phyloP scores from a whole-genome alignment of 2,329 filamentous ascomycete genomes.

The Phyllosticta capitalensis region DNA sequence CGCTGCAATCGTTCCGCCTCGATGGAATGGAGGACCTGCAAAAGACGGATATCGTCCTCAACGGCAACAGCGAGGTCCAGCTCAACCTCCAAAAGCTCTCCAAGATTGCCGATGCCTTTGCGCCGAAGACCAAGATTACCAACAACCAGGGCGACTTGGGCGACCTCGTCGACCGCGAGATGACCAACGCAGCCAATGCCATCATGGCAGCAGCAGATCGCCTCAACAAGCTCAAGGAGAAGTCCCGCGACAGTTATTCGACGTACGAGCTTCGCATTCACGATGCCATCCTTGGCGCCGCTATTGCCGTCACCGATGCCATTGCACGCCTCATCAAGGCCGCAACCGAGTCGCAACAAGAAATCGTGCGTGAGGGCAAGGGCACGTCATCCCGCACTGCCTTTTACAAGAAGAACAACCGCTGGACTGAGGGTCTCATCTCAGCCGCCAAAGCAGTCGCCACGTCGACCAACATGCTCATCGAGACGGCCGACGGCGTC shows the following conservation, averaged over 20 bases:
- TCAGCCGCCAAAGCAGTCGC: conserved; percentile 96
- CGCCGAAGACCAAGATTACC: conserved; percentile 76
- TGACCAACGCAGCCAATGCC: conserved; percentile 88
- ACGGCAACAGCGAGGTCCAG: conserved; percentile 92
- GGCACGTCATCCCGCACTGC: conserved; percentile 80
- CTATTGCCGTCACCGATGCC: conserved; percentile 84
- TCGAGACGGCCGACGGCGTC: conserved; percentile 95
- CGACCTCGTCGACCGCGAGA: conserved; percentile 83
- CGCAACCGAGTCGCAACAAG: conserved; percentile 83
- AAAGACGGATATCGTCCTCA: conserved; percentile 95
- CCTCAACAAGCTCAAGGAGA: conserved; percentile 85
- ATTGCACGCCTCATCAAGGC: conserved; percentile 93
- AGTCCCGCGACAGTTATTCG: conserved; percentile 89
- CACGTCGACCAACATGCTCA: conserved; percentile 84
- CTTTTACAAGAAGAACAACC: conserved; percentile 99
- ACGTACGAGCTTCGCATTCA: conserved; percentile 96
- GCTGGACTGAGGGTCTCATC: conserved; percentile 96
- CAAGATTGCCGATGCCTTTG: conserved; percentile 85
- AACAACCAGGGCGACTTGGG: conserved; percentile 76
- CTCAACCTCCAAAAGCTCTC: conserved; percentile 88
- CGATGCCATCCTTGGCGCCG: conserved; percentile 88
- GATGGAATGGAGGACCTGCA: conserved; percentile 83
- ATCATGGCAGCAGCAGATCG: conserved; percentile 87
- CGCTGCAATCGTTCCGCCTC: conserved; percentile 84
- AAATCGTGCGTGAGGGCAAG: conserved; percentile 89